phyloP scores from a whole-genome alignment of 78 protist genomes.

The Cavenderia fasciculata region DNA sequence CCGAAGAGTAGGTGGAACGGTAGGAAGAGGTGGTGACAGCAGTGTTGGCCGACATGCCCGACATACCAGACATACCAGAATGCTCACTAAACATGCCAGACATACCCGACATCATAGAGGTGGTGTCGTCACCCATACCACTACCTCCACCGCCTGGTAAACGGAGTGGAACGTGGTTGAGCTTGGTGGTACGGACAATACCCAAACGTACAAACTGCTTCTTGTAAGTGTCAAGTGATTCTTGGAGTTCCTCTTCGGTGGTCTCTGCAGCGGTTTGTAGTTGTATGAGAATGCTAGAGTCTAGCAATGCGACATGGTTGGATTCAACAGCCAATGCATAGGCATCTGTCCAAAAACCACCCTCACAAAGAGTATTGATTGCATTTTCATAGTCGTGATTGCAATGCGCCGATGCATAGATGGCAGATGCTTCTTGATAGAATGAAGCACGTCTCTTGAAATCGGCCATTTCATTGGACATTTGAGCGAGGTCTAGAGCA shows the following conservation, averaged over 20 bases:
- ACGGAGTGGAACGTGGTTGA: conserved; percentile 39
- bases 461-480: conserved; percentile 33
- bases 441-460: conserved; percentile 8
- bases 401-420: background rate
- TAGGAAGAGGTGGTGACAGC: conserved; percentile 40
- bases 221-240: background rate
- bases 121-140: conserved; percentile 25
- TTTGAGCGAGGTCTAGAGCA: background rate
- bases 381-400: conserved; percentile 1
- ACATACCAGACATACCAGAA: no score
- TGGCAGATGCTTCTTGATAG: conserved; percentile 9
- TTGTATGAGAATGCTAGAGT: background rate
- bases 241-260: background rate
- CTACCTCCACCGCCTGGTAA: background rate
- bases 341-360: conserved; percentile 54
- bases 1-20: conserved; percentile 57
- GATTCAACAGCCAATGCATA: background rate
- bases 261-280: background rate
- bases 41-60: background rate
- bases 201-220: conserved; percentile 22
- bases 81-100: conserved; percentile 68
- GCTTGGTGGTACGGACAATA: conserved; percentile 42
- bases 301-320: background rate
- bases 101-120: conserved; percentile 79
- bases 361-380: conserved; percentile 32